Evolutionary conservation across 805 yeast genomes (phyloP).

Genomic region (Maudiozyma bulderi): DNA sequence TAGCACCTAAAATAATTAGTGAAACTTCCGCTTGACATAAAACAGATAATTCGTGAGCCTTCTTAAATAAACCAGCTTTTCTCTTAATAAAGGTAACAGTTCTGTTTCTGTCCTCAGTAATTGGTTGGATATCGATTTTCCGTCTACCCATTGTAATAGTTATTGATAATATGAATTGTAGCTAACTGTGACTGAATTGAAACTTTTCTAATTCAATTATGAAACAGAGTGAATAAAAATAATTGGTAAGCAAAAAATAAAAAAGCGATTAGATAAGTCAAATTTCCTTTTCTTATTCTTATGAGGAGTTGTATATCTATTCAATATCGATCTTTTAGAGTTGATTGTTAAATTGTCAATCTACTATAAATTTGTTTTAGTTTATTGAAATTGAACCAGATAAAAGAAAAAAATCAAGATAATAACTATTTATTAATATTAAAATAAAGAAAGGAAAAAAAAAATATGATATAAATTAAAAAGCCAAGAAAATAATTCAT

Average conservation of each 20-base stretch:
- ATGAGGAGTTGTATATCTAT: no score
- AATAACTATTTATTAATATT: no score
- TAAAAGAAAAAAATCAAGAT: no score
- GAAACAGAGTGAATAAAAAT: neutral
- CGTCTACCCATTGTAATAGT: slow-evolving; percentile 88
- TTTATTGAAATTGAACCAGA: no score
- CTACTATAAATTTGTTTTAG: no score
- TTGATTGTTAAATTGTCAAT: no score
- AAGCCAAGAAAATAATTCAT: no score
- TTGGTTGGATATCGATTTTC: slow-evolving; percentile 87
- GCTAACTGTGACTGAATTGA: slow-evolving; percentile 64
- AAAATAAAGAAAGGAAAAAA: no score
- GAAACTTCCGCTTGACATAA: slow-evolving; percentile 90
- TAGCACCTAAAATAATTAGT: slow-evolving; percentile 75
- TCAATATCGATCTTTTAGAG: no score
- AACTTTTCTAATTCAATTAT: slow-evolving; percentile 43
- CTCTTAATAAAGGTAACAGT: slow-evolving; percentile 75
- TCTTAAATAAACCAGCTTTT: slow-evolving; percentile 84
- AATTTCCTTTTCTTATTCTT: no score
- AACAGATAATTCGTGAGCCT: slow-evolving; percentile 56
- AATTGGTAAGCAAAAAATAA: neutral
- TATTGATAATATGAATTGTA: slow-evolving; percentile 45
- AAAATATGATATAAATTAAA: no score
- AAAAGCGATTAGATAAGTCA: no score
- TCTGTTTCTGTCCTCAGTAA: slow-evolving; percentile 74